These are phyloP conservation scores for Poteriospumella lacustris DNA, from an alignment of 108 stramenopile species.

Conservation along the genomic window DNA sequence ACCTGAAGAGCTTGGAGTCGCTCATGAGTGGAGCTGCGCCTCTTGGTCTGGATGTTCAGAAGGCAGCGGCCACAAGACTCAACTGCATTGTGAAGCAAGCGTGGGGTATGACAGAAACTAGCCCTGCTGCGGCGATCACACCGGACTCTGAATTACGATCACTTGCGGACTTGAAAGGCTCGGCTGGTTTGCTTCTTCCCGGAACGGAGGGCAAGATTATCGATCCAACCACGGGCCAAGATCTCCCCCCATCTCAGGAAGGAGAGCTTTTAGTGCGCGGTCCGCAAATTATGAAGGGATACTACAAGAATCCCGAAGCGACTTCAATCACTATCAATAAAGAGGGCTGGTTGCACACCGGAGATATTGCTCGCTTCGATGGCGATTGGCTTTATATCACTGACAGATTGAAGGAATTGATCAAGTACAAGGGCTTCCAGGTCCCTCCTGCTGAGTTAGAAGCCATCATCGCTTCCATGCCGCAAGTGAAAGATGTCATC, in stretches of 20 bases:
- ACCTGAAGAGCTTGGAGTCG: slow-evolving; percentile 60
- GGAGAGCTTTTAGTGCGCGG: slow-evolving; percentile 81
- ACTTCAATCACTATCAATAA: slow-evolving; percentile 75
- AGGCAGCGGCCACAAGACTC: slow-evolving; percentile 60
- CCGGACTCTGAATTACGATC: slow-evolving; percentile 54
- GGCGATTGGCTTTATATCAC: slow-evolving; percentile 76
- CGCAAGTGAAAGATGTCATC: slow-evolving; percentile 70
- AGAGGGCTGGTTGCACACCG: slow-evolving; percentile 90
- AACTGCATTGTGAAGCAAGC: slow-evolving; percentile 64
- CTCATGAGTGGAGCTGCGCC: slow-evolving; percentile 78
- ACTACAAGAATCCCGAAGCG: slow-evolving; percentile 70
- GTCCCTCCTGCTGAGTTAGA: slow-evolving; percentile 91
- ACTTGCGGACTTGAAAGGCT: slow-evolving; percentile 36
- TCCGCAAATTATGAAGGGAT: slow-evolving; percentile 81
- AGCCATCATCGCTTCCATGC: slow-evolving; percentile 70
- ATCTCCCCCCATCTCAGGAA: slow-evolving; percentile 57
- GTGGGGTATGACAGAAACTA: slow-evolving; percentile 77
- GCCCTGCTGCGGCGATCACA: slow-evolving; percentile 55
- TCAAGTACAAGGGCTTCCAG: slow-evolving; percentile 83
- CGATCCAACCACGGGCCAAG: slow-evolving; percentile 65
- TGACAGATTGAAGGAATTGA: slow-evolving; percentile 81
- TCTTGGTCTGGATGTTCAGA: slow-evolving; percentile 63
- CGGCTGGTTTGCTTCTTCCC: slow-evolving; percentile 64
- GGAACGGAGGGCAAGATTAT: slow-evolving; percentile 67
- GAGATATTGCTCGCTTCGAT: slow-evolving; percentile 88